phyloP scores from a whole-genome alignment of 192 early-diverging fungal species.

The Obelidium mucronatum region DNA sequence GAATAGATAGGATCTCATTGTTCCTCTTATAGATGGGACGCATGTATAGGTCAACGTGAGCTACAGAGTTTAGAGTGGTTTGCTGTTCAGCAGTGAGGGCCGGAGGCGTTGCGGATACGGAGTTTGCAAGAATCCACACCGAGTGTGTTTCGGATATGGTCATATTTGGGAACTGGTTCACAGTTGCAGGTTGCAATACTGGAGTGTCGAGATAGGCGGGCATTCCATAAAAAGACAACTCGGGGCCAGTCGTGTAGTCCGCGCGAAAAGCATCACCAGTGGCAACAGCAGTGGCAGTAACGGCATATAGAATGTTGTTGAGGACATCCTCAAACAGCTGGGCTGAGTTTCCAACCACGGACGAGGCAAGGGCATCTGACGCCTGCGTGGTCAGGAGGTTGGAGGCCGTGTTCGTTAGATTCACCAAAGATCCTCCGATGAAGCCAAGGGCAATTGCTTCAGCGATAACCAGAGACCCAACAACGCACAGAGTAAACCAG shows the following conservation, averaged over 20 bases:
- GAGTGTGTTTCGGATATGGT: conserved; percentile 36
- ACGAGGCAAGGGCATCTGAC: conserved; percentile 18
- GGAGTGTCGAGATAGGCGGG: conserved; percentile 22
- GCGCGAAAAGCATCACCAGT: conserved; percentile 20
- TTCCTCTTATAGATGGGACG: conserved; percentile 32
- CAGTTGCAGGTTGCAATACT: conserved; percentile 1
- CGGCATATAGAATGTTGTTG: conserved; percentile 11
- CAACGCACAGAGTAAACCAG: conserved; percentile 12
- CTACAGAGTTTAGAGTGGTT: conserved; percentile 31
- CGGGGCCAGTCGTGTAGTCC: conserved; percentile 29
- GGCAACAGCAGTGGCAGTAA: not conserved
- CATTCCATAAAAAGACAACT: conserved; percentile 30
- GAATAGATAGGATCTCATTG: conserved; percentile 26
- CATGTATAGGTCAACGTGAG: conserved; percentile 39
- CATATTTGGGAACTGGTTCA: conserved; percentile 6
- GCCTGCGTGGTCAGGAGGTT: conserved; percentile 37
- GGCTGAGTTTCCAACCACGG: conserved; percentile 30
- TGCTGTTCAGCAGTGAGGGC: conserved; percentile 10
- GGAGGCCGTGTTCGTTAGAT: conserved; percentile 38
- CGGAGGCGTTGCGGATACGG: conserved; percentile 27
- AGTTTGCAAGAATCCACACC: conserved; percentile 30
- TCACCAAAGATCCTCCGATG: conserved; percentile 29
- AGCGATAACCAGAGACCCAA: conserved; percentile 30
- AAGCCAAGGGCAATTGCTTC: conserved; percentile 36
- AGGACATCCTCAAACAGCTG: conserved; percentile 39